Conservation (phyloP, 2,329 filamentous ascomycete genomes). For the Rhynchosporium graminicola region DNA sequence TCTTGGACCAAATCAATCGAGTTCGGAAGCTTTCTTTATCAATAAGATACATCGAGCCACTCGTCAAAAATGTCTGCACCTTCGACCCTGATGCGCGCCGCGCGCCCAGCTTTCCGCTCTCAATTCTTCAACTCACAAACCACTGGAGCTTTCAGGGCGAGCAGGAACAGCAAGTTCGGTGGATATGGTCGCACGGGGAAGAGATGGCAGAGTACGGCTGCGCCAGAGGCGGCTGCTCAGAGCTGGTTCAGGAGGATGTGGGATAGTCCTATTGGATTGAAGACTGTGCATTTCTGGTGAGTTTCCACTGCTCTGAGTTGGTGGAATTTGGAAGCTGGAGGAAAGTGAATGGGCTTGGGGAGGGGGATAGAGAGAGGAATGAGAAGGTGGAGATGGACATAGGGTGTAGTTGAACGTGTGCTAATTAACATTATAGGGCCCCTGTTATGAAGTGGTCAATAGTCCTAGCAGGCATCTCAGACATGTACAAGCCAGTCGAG, state of each 20-base stretch:
- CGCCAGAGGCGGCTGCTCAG: conserved; percentile 45
- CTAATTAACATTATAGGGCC: conserved; percentile 58
- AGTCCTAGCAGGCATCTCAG: conserved; percentile 87
- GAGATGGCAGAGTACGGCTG: conserved; percentile 69
- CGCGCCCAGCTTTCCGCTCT: conserved; percentile 54
- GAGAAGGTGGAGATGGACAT: not conserved
- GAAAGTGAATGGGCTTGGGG: not conserved
- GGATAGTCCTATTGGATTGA: conserved; percentile 78
- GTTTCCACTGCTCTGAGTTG: conserved; percentile 32
- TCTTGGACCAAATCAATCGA: not conserved
- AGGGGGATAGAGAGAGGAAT: not conserved
- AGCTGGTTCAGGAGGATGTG: conserved; percentile 76
- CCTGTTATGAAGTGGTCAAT: conserved; percentile 98
- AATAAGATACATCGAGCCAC: conserved; percentile 7
- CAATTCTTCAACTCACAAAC: conserved; percentile 52
- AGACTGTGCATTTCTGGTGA: conserved; percentile 98
- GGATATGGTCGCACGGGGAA: conserved; percentile 44
- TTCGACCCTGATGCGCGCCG: conserved; percentile 50
- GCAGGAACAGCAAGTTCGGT: conserved; percentile 43
- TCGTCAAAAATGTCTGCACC: conserved; percentile 31
- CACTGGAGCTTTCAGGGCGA: conserved; percentile 44
- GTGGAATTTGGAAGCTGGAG: too few species aligned
- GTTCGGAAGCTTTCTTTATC: conserved; percentile 1
- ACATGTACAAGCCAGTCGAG: conserved; percentile 88
- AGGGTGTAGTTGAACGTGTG: conserved; percentile 8